These are phyloP conservation scores for Circinella umbellata DNA, from an alignment of 371 early-diverging fungal genomes.

Conservation along the genomic window DNA sequence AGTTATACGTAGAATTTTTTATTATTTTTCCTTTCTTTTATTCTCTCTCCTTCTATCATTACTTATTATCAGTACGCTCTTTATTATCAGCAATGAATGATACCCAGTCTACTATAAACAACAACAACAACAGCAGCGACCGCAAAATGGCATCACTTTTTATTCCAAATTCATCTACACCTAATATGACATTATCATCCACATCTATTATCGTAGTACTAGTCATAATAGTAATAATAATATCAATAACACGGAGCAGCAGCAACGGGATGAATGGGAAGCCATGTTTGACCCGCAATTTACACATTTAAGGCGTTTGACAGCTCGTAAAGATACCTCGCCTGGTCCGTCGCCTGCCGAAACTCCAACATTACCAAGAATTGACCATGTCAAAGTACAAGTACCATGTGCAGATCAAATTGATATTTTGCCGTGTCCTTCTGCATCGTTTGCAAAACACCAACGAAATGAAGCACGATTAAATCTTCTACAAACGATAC, in stretches of 20 bases:
- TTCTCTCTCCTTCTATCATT: neutral
- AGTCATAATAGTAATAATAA: too few relatives aligned
- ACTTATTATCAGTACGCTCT: too few relatives aligned
- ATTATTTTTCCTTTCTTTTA: slow-evolving; percentile 4
- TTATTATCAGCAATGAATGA: neutral
- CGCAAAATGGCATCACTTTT: neutral
- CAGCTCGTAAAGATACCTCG: neutral
- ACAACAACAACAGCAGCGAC: neutral
- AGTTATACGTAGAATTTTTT: slow-evolving; percentile 1
- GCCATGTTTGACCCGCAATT: slow-evolving; percentile 24
- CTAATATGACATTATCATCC: slow-evolving; percentile 8
- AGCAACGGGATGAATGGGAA: slow-evolving; percentile 23
- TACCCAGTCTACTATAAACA: neutral
- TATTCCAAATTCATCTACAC: slow-evolving; percentile 5
- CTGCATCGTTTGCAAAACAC: slow-evolving; percentile 3
- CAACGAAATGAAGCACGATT: slow-evolving; percentile 8
- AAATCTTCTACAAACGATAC: slow-evolving; percentile 16
- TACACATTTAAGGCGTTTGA: slow-evolving; percentile 1
- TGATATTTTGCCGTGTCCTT: slow-evolving; percentile 12
- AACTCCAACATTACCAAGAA: slow-evolving; percentile 16
- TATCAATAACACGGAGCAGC: neutral
- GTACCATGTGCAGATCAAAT: neutral
- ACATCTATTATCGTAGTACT: neutral
- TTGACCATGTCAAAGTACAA: slow-evolving; percentile 7
- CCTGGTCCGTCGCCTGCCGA: slow-evolving; percentile 6